Conservation (phyloP, 352 stramenopile genomes). For the Blastocystis sp. region DNA sequence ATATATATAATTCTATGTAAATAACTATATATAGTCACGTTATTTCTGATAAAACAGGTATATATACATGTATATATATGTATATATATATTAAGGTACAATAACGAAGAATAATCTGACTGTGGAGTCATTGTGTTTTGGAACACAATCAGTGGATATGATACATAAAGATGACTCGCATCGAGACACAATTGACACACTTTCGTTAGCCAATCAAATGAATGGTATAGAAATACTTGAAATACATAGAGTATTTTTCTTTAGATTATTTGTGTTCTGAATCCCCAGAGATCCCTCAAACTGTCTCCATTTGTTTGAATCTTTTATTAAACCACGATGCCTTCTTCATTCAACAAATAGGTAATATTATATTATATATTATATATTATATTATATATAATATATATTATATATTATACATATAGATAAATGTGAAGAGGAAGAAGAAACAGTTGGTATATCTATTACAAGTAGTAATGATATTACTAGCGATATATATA, state of each 20-base stretch:
- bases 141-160: neutral
- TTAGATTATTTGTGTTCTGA: constrained; percentile 1
- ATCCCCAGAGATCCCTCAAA: neutral
- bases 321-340: too few relatives aligned
- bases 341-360: too few relatives aligned
- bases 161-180: neutral
- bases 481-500: too few relatives aligned
- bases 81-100: too few relatives aligned
- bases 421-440: too few relatives aligned
- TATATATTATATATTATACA: too few relatives aligned
- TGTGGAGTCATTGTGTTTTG: neutral
- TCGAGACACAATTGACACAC: neutral
- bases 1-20: neutral
- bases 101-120: constrained; percentile 36
- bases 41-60: constrained; percentile 35
- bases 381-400: too few relatives aligned
- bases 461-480: too few relatives aligned
- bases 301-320: constrained; percentile 27
- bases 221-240: neutral
- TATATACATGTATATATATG: too few relatives aligned
- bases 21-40: constrained; percentile 17
- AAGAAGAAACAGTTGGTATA: too few relatives aligned
- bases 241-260: neutral
- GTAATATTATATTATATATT: too few relatives aligned
- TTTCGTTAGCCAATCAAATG: neutral